phyloP scores from a whole-genome alignment of 768 basidiomycete genomes.

The Obba rivulosa region DNA sequence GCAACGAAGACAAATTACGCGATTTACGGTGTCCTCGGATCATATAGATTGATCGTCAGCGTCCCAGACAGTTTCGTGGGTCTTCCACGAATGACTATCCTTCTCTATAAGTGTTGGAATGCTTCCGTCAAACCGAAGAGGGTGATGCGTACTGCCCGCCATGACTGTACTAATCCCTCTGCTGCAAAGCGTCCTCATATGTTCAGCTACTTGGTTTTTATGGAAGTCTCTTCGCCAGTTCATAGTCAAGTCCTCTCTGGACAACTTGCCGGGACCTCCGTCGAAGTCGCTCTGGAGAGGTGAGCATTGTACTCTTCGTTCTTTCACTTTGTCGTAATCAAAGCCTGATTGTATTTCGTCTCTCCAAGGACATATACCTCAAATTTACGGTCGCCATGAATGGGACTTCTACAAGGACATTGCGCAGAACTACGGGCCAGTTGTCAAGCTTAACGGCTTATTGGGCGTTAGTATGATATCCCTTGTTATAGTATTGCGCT shows the following conservation, averaged over 20 bases:
- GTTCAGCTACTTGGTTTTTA: no score
- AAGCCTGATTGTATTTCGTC: neutral
- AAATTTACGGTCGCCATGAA: constrained; percentile 7
- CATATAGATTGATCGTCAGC: no score
- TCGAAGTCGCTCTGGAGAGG: constrained; percentile 8
- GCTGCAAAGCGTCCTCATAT: no score
- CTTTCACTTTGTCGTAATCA: neutral
- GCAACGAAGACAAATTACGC: no score
- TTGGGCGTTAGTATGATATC: neutral
- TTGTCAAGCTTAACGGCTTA: neutral
- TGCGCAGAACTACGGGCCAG: neutral
- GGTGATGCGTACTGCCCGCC: no score
- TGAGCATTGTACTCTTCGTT: neutral
- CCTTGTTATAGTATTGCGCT: no score
- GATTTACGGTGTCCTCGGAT: no score
- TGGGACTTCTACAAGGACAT: constrained; percentile 4
- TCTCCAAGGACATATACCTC: constrained; percentile 6
- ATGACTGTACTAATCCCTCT: no score
- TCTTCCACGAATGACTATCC: no score
- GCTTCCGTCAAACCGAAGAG: no score
- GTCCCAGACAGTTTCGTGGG: no score
- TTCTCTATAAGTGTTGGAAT: no score
- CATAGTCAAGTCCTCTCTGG: constrained; percentile 1
- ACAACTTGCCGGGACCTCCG: constrained; percentile 9
- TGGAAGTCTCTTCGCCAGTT: constrained; percentile 8